These are phyloP conservation scores for Melampsora larici-populina DNA, from an alignment of 1,284 basidiomycete genomes.

Conservation along the genomic window DNA sequence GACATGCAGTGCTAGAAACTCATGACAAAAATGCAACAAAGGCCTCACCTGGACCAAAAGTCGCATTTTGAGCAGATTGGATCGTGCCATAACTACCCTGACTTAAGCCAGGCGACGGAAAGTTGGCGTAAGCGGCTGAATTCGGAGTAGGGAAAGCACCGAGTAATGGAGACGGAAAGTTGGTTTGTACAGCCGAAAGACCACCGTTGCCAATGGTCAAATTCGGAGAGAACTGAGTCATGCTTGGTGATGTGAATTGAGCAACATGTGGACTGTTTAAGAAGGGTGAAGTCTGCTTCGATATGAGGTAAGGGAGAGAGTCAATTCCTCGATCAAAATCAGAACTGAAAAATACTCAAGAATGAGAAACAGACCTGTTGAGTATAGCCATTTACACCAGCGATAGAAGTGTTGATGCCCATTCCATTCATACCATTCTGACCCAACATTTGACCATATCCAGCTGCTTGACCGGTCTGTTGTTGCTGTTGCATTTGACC, in stretches of 20 bases:
- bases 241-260: background rate
- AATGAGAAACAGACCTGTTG: constrained; percentile 25
- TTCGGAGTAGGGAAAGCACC: constrained; percentile 44
- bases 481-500: constrained; percentile 29
- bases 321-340: background rate
- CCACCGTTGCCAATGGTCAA: constrained; percentile 7
- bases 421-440: constrained; percentile 30
- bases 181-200: constrained; percentile 24
- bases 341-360: background rate
- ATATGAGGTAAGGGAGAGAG: background rate
- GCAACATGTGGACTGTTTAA: background rate
- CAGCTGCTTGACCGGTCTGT: constrained; percentile 39
- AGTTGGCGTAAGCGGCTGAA: constrained; percentile 45
- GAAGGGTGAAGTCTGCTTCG: background rate
- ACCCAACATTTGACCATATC: constrained; percentile 34
- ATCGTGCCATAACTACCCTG: constrained; percentile 43
- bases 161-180: constrained; percentile 42
- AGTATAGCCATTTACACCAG: constrained; percentile 32
- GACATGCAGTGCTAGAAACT: background rate
- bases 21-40: background rate
- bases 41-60: constrained; percentile 43
- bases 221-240: constrained; percentile 7
- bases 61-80: constrained; percentile 39
- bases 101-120: constrained; percentile 44
- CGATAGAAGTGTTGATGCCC: constrained; percentile 36